Evolutionary conservation across 805 yeast species (phyloP), one percentile per base, ranked within the genome.

Genomic region (Cyberlindnera maclurae): DNA sequence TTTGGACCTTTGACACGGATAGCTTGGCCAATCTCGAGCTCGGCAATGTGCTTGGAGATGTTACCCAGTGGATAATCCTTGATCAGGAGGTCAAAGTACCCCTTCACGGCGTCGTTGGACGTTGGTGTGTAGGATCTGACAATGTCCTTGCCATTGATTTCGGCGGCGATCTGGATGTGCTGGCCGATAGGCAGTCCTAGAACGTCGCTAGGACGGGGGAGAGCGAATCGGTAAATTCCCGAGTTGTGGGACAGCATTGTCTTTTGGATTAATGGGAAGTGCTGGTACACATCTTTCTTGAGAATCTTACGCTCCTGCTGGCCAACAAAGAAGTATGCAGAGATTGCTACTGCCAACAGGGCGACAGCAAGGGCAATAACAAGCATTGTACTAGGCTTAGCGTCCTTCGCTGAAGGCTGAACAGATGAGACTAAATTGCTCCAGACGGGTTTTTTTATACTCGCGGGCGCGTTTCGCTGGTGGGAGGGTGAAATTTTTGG

Each of bases 101-200:
- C 97, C 54, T 71, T 70, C 43, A 79, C 77, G 44, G 78, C 83
- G 59, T 84, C 89, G 51, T 81, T 71, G 18, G 95, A 80, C 48
- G 86, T 79, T 37, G 97, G 96, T 5, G 96, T 88, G 66, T 90
- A 89, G 5, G 94, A 83, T 63, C 96, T 76, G 37, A 82, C 76
- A 37, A 86, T 70, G 52, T 82, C 89, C 64, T 84, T 84, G 39
- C 82, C 96, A 50, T 77, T 74, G 52, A 88, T 80, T 31, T 62
- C 67, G 15, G 94, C 90, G 15, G 76, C 75, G 51, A 89, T 77
- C 33, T 87, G 75, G 57, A 90, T 81, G 60, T 90, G 97, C 66
- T 90, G 97, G 38, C 97, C 97, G 55, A 86, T 81, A 40, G 96
- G 96, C 47, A 90, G 71, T 9, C 96, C 96, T 45, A 90, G 72